Percentiles rank a stretch among this genome's conserved stretches.
phyloP scores from a whole-genome alignment of 2,329 filamentous ascomycete genomes.

The Pseudogymnoascus sp. region DNA sequence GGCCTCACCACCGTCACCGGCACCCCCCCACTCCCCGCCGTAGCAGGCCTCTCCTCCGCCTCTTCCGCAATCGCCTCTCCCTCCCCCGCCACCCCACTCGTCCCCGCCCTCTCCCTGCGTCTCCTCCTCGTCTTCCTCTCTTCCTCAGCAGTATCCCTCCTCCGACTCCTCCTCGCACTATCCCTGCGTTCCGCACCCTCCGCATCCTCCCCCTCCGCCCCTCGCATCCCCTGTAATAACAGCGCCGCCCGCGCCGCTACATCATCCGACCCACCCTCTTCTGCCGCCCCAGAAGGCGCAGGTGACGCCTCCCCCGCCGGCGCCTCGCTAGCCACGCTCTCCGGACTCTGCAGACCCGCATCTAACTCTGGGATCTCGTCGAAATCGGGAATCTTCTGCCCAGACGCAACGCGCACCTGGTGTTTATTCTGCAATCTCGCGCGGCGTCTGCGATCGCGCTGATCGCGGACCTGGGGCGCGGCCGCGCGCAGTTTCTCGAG shows the following conservation, averaged over 20 bases:
- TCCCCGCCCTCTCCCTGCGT: slow-evolving; percentile 49
- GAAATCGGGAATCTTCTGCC: slow-evolving; percentile 74
- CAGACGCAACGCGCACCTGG: slow-evolving; percentile 80
- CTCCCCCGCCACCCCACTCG: not conserved
- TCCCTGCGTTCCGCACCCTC: slow-evolving; percentile 46
- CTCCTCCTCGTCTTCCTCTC: slow-evolving; percentile 61
- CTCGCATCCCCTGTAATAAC: slow-evolving; percentile 73
- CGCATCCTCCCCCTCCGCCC: slow-evolving; percentile 47
- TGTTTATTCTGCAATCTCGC: slow-evolving; percentile 85
- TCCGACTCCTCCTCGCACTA: slow-evolving; percentile 48
- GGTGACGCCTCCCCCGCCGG: slow-evolving; percentile 27
- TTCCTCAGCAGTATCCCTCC: slow-evolving; percentile 63
- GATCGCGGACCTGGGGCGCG: slow-evolving; percentile 79
- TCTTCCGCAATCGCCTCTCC: not conserved
- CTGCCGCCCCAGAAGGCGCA: slow-evolving; percentile 18
- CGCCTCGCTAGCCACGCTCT: slow-evolving; percentile 28
- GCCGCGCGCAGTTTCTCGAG: slow-evolving; percentile 92
- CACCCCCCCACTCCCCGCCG: not conserved
- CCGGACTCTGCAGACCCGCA: slow-evolving; percentile 45
- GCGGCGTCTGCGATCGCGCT: slow-evolving; percentile 77
- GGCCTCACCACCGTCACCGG: not conserved
- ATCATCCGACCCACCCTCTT: slow-evolving; percentile 49
- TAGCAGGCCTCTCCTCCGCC: not conserved
- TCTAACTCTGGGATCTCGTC: slow-evolving; percentile 52
- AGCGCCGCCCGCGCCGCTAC: slow-evolving; percentile 78